These are phyloP conservation scores for Gossypium davidsonii DNA, from an alignment of 441 rosid species.

Conservation along the genomic window DNA sequence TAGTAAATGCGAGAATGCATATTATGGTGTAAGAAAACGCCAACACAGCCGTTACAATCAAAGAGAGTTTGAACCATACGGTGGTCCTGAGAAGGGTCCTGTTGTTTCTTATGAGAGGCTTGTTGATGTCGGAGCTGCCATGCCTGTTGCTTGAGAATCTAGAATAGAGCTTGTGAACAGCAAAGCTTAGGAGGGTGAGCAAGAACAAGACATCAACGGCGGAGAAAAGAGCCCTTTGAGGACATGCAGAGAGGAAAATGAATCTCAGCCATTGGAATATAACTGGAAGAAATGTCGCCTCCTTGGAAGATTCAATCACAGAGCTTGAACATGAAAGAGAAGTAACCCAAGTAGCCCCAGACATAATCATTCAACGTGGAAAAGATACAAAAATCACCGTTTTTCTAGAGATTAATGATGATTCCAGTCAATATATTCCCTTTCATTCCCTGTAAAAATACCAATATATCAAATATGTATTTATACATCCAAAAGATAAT, in stretches of 20 bases:
- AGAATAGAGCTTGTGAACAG: constrained; percentile 44
- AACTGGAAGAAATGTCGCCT: constrained; percentile 30
- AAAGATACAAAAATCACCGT: background rate
- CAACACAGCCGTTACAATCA: constrained; percentile 35
- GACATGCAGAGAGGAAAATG: constrained; percentile 66
- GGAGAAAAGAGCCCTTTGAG: constrained; percentile 60
- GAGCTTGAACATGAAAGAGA: constrained; percentile 56
- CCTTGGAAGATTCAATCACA: constrained; percentile 24
- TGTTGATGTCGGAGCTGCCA: constrained; percentile 30
- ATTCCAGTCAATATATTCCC: background rate
- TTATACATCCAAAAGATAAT: background rate
- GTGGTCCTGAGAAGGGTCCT: constrained; percentile 31
- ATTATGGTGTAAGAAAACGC: constrained; percentile 38
- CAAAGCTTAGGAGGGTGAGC: constrained; percentile 41
- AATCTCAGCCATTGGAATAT: constrained; percentile 66
- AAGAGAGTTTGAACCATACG: constrained; percentile 45
- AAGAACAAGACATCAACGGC: constrained; percentile 51
- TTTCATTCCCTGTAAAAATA: background rate
- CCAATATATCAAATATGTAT: background rate
- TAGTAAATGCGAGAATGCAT: constrained; percentile 46
- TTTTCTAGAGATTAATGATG: background rate
- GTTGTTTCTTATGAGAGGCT: constrained; percentile 46
- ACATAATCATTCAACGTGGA: background rate
- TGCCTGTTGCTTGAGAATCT: constrained; percentile 27
- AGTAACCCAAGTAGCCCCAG: constrained; percentile 42